Evolutionary conservation across 345 rosid genomes (phyloP).

Genomic region (Trapa bicornis): DNA sequence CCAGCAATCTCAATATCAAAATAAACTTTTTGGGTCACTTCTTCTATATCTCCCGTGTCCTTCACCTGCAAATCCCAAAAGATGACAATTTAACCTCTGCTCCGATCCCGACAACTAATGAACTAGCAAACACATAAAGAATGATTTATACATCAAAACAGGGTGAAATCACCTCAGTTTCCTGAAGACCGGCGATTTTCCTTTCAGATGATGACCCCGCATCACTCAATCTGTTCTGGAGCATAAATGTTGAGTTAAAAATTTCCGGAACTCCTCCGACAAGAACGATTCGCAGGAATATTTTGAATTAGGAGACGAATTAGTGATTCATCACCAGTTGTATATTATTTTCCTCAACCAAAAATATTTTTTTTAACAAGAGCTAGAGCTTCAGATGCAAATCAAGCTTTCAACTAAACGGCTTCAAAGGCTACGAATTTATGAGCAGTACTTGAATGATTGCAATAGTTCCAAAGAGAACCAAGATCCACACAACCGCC

Average conservation of each 20-base stretch:
- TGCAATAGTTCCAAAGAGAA: slow-evolving; percentile 52
- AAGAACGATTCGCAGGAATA: not conserved
- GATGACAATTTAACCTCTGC: not conserved
- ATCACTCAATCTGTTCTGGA: slow-evolving; percentile 47
- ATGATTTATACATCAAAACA: not conserved
- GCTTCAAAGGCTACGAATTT: not conserved
- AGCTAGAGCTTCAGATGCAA: not conserved
- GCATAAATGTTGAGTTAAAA: not conserved
- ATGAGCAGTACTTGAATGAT: slow-evolving; percentile 45
- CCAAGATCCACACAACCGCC: slow-evolving; percentile 41
- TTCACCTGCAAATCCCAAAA: slow-evolving; percentile 19
- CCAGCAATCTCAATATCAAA: slow-evolving; percentile 87
- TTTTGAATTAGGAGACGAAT: not conserved
- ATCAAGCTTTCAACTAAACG: not conserved
- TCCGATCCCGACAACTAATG: not conserved
- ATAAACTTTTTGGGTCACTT: slow-evolving; percentile 72
- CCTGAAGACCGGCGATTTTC: slow-evolving; percentile 14
- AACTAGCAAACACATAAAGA: not conserved
- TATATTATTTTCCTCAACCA: not conserved
- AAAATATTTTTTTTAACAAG: not conserved
- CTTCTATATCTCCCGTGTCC: slow-evolving; percentile 35
- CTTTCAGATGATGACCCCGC: slow-evolving; percentile 29
- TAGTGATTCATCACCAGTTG: not conserved
- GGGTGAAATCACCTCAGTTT: slow-evolving; percentile 22
- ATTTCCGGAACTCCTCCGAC: too few relatives aligned